These are phyloP conservation scores for Aspergillus taichungensis DNA, from an alignment of 495 filamentous ascomycete genomes.

Conservation along the genomic window DNA sequence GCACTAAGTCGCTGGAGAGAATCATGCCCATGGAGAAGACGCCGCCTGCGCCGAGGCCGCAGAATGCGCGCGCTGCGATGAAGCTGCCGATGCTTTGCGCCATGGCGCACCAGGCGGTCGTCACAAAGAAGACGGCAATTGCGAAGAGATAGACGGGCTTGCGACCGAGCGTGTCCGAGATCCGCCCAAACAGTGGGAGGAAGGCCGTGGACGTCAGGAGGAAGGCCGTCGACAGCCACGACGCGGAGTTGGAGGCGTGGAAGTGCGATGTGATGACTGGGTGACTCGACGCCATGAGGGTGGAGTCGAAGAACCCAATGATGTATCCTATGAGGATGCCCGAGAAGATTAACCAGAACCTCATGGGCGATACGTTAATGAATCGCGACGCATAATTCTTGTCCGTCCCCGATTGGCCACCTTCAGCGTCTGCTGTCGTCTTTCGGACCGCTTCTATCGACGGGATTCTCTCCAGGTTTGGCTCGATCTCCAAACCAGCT, in stretches of 20 bases:
- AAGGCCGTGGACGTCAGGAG: conserved; percentile 68
- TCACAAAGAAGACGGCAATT: conserved; percentile 52
- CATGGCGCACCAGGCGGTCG: conserved; percentile 65
- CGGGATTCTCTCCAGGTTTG: conserved; percentile 17
- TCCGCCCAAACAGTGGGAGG: conserved; percentile 61
- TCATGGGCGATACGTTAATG: conserved; percentile 34
- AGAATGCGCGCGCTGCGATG: conserved; percentile 62
- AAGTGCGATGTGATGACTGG: conserved; percentile 78
- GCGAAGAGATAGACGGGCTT: conserved; percentile 59
- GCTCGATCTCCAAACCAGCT: conserved; percentile 24
- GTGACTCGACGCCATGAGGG: conserved; percentile 74
- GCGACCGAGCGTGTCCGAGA: conserved; percentile 67
- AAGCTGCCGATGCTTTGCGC: conserved; percentile 64
- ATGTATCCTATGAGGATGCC: conserved; percentile 40
- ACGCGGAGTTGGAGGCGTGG: conserved; percentile 62
- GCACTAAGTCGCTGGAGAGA: conserved; percentile 65
- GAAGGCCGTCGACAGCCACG: conserved; percentile 75
- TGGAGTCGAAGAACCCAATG: conserved; percentile 61
- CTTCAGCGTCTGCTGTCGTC: conserved; percentile 5
- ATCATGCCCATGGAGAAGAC: conserved; percentile 66
- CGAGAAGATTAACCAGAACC: conserved; percentile 47
- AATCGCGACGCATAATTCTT: conserved; percentile 27
- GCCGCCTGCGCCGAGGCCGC: conserved; percentile 66
- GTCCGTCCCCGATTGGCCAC: conserved; percentile 6
- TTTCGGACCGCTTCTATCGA: conserved; percentile 11